A percentile compares a stretch with the other conserved stretches of the same genome.
Conservation (phyloP, 1,284 basidiomycete genomes). For the Leccinum fuscescens region DNA sequence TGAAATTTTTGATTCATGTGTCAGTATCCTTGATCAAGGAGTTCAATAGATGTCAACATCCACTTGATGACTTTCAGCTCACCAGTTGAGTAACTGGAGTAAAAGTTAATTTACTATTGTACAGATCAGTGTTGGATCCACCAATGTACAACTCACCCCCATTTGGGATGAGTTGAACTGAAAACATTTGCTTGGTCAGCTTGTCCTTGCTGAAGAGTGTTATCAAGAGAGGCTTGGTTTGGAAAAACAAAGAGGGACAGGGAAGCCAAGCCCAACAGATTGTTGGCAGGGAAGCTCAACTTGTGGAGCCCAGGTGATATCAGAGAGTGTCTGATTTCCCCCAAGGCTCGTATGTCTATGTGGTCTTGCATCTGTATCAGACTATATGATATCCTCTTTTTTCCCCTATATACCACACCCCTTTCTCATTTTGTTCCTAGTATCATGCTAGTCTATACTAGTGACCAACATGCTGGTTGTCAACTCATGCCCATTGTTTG, state of each 20-base stretch:
- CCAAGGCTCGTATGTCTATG: accelerated
- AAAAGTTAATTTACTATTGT: not conserved
- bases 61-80: no score
- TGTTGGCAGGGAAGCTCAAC: not conserved
- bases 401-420: no score
- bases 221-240: not conserved
- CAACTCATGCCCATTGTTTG: no score
- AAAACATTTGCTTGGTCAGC: not conserved
- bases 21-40: no score
- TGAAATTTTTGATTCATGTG: not conserved
- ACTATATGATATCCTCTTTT: no score
- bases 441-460: no score
- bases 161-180: not conserved
- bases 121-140: not conserved
- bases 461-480: no score
- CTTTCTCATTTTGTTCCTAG: no score
- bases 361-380: no score
- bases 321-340: no score
- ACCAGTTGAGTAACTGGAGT: no score
- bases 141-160: not conserved
- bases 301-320: not conserved
- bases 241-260: not conserved
- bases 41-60: no score
- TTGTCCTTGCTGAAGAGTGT: not conserved
- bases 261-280: not conserved